Conservation (phyloP, 257 asterid genomes). For the Primulina eburnea region DNA sequence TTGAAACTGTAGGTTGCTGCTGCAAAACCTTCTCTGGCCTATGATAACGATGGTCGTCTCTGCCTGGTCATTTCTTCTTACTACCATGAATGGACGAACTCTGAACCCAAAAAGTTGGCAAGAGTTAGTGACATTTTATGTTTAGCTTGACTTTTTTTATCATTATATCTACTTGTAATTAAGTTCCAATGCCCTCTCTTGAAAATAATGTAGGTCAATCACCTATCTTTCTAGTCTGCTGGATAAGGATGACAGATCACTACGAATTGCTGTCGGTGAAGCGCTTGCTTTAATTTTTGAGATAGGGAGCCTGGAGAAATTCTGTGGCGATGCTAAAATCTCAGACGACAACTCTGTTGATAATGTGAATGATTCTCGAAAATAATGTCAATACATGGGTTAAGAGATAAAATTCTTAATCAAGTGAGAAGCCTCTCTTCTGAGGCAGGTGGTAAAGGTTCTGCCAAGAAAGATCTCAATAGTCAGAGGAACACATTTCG, state of each 20-base stretch:
- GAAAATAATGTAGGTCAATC: slow-evolving; percentile 58
- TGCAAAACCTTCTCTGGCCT: slow-evolving; percentile 62
- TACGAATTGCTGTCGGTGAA: slow-evolving; percentile 95
- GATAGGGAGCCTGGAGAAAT: slow-evolving; percentile 74
- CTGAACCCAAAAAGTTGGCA: slow-evolving; percentile 73
- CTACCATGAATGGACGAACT: slow-evolving; percentile 60
- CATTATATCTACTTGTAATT: neutral
- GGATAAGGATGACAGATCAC: slow-evolving; percentile 82
- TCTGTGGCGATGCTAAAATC: slow-evolving; percentile 52
- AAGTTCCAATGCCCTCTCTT: neutral
- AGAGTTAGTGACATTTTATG: slow-evolving; percentile 47
- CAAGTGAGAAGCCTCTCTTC: slow-evolving; percentile 69
- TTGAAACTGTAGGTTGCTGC: slow-evolving; percentile 58
- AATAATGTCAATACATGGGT: slow-evolving; percentile 61
- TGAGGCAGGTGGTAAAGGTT: slow-evolving; percentile 96
- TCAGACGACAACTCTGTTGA: slow-evolving; percentile 46
- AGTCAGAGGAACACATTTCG: slow-evolving; percentile 80
- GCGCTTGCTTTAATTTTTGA: slow-evolving; percentile 87
- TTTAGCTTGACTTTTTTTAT: neutral
- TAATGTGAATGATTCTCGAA: slow-evolving; percentile 52
- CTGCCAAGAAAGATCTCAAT: slow-evolving; percentile 89
- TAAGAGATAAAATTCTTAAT: slow-evolving; percentile 60
- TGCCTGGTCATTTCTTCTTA: slow-evolving; percentile 91
- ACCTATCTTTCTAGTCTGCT: slow-evolving; percentile 62
- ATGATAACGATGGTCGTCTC: slow-evolving; percentile 64